Evolutionary conservation across 2,329 filamentous ascomycete species (phyloP).

Genomic region (Beauveria medogensis): DNA sequence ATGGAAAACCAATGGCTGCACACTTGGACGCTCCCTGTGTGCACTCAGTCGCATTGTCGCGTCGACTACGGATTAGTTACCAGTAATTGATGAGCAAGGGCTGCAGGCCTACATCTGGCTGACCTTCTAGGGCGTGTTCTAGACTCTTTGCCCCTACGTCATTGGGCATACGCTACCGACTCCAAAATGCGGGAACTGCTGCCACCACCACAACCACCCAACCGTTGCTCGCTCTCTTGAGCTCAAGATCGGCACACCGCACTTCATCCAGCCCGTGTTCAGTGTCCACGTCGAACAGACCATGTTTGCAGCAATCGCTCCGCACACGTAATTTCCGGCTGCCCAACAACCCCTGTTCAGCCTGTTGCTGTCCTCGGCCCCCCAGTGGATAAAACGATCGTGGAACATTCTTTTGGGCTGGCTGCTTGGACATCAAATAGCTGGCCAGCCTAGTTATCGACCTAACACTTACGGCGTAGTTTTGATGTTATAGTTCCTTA

Average conservation of each 20-base stretch:
- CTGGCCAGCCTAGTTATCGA: too few relatives aligned
- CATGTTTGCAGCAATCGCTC: not conserved
- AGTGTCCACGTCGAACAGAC: not conserved
- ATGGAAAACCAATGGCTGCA: not conserved
- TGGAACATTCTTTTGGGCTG: not conserved
- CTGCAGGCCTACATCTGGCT: not conserved
- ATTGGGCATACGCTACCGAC: slow-evolving; percentile 2
- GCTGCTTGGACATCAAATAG: too few relatives aligned
- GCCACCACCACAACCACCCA: not conserved
- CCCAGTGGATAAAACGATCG: not conserved
- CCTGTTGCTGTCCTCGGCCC: not conserved
- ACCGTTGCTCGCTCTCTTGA: not conserved
- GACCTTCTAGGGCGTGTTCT: slow-evolving; percentile 2
- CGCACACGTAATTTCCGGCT: not conserved
- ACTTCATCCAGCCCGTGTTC: not conserved
- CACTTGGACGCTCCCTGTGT: not conserved
- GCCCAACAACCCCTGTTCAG: not conserved
- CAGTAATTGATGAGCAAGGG: not conserved
- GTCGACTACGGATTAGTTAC: not conserved
- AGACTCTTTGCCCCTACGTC: slow-evolving; percentile 7
- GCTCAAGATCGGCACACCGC: slow-evolving; percentile 7
- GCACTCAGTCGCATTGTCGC: not conserved
- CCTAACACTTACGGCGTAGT: too few relatives aligned
- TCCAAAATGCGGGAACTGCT: slow-evolving; percentile 4
- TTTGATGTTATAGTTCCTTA: too few relatives aligned